Percentiles rank a stretch among this genome's conserved stretches.
phyloP scores from a whole-genome alignment of 805 yeast species.

The Candida nonsorbophila region DNA sequence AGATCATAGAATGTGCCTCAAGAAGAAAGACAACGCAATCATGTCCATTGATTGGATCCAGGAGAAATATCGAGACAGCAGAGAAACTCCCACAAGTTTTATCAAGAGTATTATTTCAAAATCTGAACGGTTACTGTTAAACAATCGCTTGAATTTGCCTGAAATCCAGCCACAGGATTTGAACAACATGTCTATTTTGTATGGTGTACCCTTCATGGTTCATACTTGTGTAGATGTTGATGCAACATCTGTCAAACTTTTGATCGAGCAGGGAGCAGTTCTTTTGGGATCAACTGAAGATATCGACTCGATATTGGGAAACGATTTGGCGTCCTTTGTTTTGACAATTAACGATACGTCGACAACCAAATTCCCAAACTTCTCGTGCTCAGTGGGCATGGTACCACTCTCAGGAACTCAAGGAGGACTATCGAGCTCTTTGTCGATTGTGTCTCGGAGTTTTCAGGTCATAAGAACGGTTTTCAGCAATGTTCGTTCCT shows the following conservation, averaged over 20 bases:
- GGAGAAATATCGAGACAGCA: no score
- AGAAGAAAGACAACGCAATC: no score
- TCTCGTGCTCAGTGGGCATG: slow-evolving; percentile 5
- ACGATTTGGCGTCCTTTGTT: slow-evolving; percentile 1
- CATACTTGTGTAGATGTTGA: background rate
- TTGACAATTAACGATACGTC: slow-evolving; percentile 3
- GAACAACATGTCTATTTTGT: no score
- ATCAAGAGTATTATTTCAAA: no score
- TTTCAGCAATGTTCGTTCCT: slow-evolving; percentile 3
- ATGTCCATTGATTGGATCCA: no score
- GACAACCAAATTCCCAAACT: background rate
- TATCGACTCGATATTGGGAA: background rate
- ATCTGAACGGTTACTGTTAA: no score
- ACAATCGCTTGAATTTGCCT: no score
- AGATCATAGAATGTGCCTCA: slow-evolving; percentile 2
- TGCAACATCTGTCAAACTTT: background rate
- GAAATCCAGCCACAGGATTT: background rate
- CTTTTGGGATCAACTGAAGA: background rate
- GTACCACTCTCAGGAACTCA: slow-evolving; percentile 2
- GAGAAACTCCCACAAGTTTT: no score
- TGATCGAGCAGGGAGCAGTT: slow-evolving; percentile 1
- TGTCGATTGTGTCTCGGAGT: slow-evolving; percentile 1
- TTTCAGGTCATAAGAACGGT: slow-evolving; percentile 1
- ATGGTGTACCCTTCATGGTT: no score
- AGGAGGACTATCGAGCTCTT: slow-evolving; percentile 2